Evolutionary conservation across 2,329 filamentous ascomycete species (phyloP), one percentile per base, ranked within the genome.

Genomic region (Nigrospora oryzae): DNA sequence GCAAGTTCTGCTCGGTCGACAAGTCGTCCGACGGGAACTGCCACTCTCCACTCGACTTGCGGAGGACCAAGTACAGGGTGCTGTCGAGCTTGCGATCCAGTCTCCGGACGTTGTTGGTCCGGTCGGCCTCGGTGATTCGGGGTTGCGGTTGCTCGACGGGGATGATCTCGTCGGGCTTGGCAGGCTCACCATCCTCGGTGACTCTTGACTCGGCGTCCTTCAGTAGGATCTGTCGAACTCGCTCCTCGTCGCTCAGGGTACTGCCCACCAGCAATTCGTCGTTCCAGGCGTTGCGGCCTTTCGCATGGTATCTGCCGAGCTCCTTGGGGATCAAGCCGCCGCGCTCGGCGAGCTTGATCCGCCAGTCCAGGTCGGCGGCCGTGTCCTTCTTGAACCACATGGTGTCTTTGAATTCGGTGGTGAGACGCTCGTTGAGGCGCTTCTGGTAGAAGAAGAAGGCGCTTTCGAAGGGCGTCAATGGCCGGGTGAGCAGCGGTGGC

Each of bases 391-490:
- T 95, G 78, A 90, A 95, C 76, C 95, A 98, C 69, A 97, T 93
- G 63, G 86, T 86, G 53, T 86, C 81, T 46, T 86, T 86, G 65
- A 97, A 98, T 2, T 90, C 87, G 5, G 93, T 77, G 16, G 84
- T 82, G 43, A 95, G 76, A 37, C 93, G 86, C 73, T 98, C 93
- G 66, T 97, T 95, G 49, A 98, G 77, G 13, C 93, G 89, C 57
- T 91, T 91, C 70, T 98, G 93, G 71, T 98, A 98, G 63, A 98
- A 89, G 74, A 85, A 95, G 69, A 85, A 97, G 51, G 91, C 77
- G 60, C 89, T 86, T 67, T 98, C 93, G 67, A 98, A 97, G 12
- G 87, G 75, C 32, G 86, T 86, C 44, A 91, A 82, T 49, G 84
- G 75, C 53, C 86, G 84, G 23, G 93, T 97, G 57, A 98, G 75